phyloP scores from a whole-genome alignment of 768 basidiomycete genomes.

The Hypholoma sublateritium region DNA sequence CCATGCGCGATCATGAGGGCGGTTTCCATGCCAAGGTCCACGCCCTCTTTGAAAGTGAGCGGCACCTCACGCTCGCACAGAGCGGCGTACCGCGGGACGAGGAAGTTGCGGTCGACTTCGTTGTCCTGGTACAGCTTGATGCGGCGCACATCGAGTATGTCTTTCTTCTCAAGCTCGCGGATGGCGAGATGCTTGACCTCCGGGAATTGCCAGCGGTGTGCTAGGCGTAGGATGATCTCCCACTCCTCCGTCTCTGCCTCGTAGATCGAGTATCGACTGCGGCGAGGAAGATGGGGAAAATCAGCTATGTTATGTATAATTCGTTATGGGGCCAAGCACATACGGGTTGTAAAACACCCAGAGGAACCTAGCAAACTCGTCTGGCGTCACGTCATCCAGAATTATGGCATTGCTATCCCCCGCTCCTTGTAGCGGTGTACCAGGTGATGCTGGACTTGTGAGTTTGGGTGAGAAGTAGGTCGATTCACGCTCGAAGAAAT shows the following conservation, averaged over 20 bases:
- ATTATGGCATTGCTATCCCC: slow-evolving; percentile 42
- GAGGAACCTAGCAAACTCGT: slow-evolving; percentile 45
- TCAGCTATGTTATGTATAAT: not conserved
- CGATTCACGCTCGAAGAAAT: slow-evolving; percentile 66
- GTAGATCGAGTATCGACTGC: slow-evolving; percentile 57
- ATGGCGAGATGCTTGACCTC: slow-evolving; percentile 54
- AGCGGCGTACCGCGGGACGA: slow-evolving; percentile 51
- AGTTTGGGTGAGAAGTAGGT: slow-evolving; percentile 41
- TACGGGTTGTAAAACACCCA: slow-evolving; percentile 62
- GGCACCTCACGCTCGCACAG: slow-evolving; percentile 54
- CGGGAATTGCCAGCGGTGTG: slow-evolving; percentile 53
- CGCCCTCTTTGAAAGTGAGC: slow-evolving; percentile 52
- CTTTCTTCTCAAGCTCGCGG: slow-evolving; percentile 48
- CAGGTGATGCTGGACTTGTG: slow-evolving; percentile 27
- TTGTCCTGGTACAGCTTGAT: slow-evolving; percentile 57
- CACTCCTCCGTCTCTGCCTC: slow-evolving; percentile 50
- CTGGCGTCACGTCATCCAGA: slow-evolving; percentile 31
- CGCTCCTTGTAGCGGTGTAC: slow-evolving; percentile 32
- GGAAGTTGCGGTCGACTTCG: slow-evolving; percentile 44
- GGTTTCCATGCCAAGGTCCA: slow-evolving; percentile 55
- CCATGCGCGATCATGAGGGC: slow-evolving; percentile 50
- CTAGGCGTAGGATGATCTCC: slow-evolving; percentile 52
- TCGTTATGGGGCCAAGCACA: slow-evolving; percentile 13
- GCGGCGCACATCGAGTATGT: slow-evolving; percentile 49
- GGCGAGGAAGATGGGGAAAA: not conserved